Evolutionary conservation across 192 early-diverging fungal species (phyloP).

Genomic region (Coemansia sp.): DNA sequence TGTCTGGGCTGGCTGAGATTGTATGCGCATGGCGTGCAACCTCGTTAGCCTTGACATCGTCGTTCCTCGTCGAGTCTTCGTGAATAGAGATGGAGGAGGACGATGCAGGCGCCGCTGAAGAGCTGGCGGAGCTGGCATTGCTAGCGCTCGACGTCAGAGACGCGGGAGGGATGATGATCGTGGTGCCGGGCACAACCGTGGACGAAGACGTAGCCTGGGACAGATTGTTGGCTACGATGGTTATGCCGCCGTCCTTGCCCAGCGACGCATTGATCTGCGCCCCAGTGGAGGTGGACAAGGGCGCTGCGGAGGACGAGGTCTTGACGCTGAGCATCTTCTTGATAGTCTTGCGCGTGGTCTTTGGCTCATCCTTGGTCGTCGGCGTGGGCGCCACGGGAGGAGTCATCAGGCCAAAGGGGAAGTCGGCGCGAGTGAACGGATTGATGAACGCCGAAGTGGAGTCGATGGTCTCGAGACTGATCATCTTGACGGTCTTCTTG

Average conservation of each 20-base stretch:
- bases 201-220: neutral
- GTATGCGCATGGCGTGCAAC: conserved; percentile 28
- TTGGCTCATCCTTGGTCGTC: conserved; percentile 13
- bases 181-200: conserved; percentile 15
- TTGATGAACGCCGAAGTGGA: conserved; percentile 42
- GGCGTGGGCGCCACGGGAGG: conserved; percentile 15
- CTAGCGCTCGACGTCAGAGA: conserved; percentile 13
- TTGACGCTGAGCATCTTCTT: conserved; percentile 26
- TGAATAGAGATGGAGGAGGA: conserved; percentile 17
- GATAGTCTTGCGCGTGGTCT: conserved; percentile 41
- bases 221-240: conserved; percentile 27
- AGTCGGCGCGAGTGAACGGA: conserved; percentile 48
- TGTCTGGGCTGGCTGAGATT: conserved; percentile 23
- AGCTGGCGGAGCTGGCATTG: neutral
- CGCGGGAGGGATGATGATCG: conserved; percentile 37
- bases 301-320: conserved; percentile 11
- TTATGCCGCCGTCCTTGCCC: conserved; percentile 52
- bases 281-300: neutral
- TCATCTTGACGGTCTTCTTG: conserved; percentile 33
- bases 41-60: conserved; percentile 37
- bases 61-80: conserved; percentile 32
- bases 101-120: conserved; percentile 10
- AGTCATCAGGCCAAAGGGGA: conserved; percentile 52
- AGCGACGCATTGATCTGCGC: conserved; percentile 36
- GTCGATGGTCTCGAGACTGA: conserved; percentile 47